Conservation (phyloP, 805 yeast species). For the Kregervanrija fluxuum region DNA sequence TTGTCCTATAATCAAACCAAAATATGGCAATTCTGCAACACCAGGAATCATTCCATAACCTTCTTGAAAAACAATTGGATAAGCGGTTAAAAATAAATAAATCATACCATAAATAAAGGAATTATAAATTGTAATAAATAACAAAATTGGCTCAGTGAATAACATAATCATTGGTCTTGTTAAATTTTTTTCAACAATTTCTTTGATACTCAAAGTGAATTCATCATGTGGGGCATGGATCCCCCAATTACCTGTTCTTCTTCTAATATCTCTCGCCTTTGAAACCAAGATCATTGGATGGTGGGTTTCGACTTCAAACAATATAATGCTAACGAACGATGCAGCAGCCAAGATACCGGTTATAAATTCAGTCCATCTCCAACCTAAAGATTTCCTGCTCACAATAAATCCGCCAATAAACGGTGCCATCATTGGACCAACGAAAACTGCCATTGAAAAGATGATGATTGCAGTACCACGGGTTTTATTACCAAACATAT, state of each 20-base stretch:
- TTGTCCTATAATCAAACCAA: constrained; percentile 68
- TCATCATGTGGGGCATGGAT: constrained; percentile 73
- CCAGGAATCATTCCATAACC: constrained; percentile 61
- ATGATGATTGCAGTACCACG: constrained; percentile 74
- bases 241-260: constrained; percentile 75
- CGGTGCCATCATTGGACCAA: constrained; percentile 81
- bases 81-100: constrained; percentile 66
- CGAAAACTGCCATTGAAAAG: constrained; percentile 66
- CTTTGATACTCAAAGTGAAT: constrained; percentile 46
- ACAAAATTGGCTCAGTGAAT: constrained; percentile 61
- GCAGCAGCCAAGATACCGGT: constrained; percentile 54
- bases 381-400: constrained; percentile 49
- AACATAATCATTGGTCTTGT: constrained; percentile 66
- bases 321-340: constrained; percentile 25
- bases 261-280: constrained; percentile 58
- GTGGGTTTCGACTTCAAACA: constrained; percentile 63
- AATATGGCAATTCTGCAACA: constrained; percentile 70
- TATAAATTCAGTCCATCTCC: constrained; percentile 80
- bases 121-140: constrained; percentile 62
- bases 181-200: constrained; percentile 55
- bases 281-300: constrained; percentile 56
- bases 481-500: constrained; percentile 54
- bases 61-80: constrained; percentile 59
- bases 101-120: constrained; percentile 77
- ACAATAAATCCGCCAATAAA: constrained; percentile 65